A percentile compares a stretch with the other conserved stretches of the same genome.
phyloP scores from a whole-genome alignment of 495 filamentous ascomycete species.

The Copromyces sp. region DNA sequence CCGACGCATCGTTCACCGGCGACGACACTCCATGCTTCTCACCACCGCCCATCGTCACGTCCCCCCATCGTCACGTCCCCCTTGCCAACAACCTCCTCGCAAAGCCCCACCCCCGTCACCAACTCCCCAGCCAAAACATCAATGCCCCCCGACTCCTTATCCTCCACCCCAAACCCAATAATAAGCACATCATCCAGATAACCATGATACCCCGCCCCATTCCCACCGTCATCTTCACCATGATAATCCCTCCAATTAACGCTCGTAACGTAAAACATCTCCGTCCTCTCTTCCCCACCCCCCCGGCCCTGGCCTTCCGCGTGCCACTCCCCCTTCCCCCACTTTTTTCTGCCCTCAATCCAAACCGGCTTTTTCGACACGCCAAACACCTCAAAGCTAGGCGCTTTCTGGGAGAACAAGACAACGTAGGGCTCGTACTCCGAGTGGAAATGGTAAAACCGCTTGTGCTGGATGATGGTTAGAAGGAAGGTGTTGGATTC shows the following conservation, averaged over 20 bases:
- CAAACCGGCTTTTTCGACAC: conserved; percentile 41
- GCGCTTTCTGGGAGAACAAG: conserved; percentile 32
- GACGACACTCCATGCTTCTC: neutral
- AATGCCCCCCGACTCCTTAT: conserved; percentile 30
- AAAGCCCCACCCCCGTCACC: conserved; percentile 28
- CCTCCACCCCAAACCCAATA: conserved; percentile 41
- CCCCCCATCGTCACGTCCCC: neutral
- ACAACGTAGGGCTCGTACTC: conserved; percentile 47
- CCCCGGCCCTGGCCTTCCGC: neutral
- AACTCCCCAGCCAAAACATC: conserved; percentile 39
- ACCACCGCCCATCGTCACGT: neutral
- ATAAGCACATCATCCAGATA: conserved; percentile 41
- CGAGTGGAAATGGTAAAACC: conserved; percentile 30
- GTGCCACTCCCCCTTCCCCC: neutral
- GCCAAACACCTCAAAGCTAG: conserved; percentile 36
- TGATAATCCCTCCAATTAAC: conserved; percentile 36
- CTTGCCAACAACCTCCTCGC: conserved; percentile 2
- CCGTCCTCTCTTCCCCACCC: conserved; percentile 20
- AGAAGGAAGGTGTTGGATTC: conserved; percentile 40
- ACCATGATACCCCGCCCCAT: conserved; percentile 36
- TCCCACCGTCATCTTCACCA: neutral
- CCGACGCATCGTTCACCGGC: neutral
- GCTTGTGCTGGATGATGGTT: conserved; percentile 44
- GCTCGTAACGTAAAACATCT: conserved; percentile 44
- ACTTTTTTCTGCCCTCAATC: conserved; percentile 33